Evolutionary conservation across 1,284 basidiomycete genomes (phyloP).

Genomic region (Sparassis latifolia): DNA sequence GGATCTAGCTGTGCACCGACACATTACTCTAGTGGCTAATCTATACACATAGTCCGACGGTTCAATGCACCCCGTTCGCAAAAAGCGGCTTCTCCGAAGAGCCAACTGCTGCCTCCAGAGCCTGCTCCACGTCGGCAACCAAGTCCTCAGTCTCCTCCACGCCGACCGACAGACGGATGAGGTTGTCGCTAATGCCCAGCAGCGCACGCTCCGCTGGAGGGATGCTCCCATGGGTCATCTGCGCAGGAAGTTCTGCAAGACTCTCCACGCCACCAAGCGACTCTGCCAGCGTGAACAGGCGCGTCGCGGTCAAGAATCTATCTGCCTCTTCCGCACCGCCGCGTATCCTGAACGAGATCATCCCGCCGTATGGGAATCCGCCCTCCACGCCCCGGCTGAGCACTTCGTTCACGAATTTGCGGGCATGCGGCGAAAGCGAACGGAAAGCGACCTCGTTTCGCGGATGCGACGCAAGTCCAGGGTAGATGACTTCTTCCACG

Average conservation of each 20-base stretch:
- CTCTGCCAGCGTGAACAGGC: constrained; percentile 85
- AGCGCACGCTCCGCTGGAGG: constrained; percentile 61
- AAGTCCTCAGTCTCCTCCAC: constrained; percentile 87
- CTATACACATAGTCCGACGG: too few species aligned
- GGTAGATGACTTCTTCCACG: constrained; percentile 82
- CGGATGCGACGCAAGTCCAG: constrained; percentile 63
- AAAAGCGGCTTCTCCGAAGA: neutral
- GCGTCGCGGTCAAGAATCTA: constrained; percentile 62
- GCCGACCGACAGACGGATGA: constrained; percentile 83
- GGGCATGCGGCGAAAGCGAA: constrained; percentile 65
- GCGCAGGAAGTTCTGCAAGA: constrained; percentile 76
- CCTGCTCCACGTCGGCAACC: constrained; percentile 57
- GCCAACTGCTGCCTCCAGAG: constrained; percentile 44
- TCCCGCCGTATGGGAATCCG: constrained; percentile 83
- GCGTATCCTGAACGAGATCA: constrained; percentile 70
- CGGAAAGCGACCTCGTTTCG: constrained; percentile 57
- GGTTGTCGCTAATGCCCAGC: constrained; percentile 77
- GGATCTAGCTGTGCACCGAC: too few species aligned
- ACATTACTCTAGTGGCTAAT: too few species aligned
- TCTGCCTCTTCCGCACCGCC: constrained; percentile 52
- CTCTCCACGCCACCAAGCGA: constrained; percentile 90
- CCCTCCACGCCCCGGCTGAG: constrained; percentile 25
- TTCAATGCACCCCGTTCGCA: neutral
- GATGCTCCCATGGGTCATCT: constrained; percentile 83
- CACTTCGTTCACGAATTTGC: constrained; percentile 52